A percentile compares a stretch with the other conserved stretches of the same genome.
These are phyloP conservation scores for Verticillium tricorpus DNA, from an alignment of 2,329 filamentous ascomycete species.

Conservation along the genomic window DNA sequence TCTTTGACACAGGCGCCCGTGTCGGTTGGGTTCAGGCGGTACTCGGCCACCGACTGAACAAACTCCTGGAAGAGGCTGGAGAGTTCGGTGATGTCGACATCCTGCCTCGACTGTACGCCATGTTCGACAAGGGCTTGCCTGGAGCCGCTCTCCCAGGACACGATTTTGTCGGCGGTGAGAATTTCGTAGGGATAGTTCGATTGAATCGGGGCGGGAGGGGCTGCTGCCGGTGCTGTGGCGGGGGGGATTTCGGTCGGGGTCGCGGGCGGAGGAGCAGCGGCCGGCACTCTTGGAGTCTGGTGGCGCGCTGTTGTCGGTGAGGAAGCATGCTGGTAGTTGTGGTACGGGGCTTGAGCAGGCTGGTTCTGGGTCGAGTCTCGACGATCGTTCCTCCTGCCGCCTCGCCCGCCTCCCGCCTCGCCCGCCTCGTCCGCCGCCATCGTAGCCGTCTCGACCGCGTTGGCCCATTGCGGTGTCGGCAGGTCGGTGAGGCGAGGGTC, in stretches of 20 bases:
- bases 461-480: constrained; percentile 51
- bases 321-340: background rate
- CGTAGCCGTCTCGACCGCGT: constrained; percentile 48
- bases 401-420: constrained; percentile 39
- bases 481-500: constrained; percentile 60
- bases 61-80: constrained; percentile 81
- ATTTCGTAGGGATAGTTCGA: constrained; percentile 67
- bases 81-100: constrained; percentile 65
- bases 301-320: constrained; percentile 2
- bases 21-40: constrained; percentile 60
- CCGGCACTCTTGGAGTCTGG: constrained; percentile 3
- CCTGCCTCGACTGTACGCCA: constrained; percentile 58
- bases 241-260: constrained; percentile 8
- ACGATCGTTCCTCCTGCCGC: constrained; percentile 43
- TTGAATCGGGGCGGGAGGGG: constrained; percentile 27
- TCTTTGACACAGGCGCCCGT: constrained; percentile 70
- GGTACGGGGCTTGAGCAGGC: background rate
- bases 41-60: constrained; percentile 68
- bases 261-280: constrained; percentile 7
- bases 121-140: constrained; percentile 58
- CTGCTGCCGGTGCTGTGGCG: constrained; percentile 14
- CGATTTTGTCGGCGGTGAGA: constrained; percentile 65
- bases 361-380: constrained; percentile 43
- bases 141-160: constrained; percentile 66
- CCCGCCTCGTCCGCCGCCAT: constrained; percentile 38